Evolutionary conservation across 1,139 yeast genomes (phyloP).

Genomic region (Debaryomycetaceae sp.): DNA sequence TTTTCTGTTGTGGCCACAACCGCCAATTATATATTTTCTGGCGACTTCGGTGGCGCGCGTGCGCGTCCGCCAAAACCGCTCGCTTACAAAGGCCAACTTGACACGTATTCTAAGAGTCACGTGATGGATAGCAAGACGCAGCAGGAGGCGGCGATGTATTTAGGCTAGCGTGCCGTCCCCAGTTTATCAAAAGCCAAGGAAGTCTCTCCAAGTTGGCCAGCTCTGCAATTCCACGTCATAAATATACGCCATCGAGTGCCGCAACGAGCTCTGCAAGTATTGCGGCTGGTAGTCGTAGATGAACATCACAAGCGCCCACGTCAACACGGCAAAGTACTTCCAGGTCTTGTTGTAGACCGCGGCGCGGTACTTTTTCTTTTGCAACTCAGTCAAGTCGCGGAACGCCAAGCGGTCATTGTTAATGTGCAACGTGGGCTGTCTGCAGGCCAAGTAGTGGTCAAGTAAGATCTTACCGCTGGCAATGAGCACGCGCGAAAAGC

Average conservation of each 20-base stretch:
- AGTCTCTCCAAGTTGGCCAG: slow-evolving; percentile 42
- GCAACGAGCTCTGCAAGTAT: slow-evolving; percentile 61
- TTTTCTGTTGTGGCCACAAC: slow-evolving; percentile 1
- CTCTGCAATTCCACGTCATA: slow-evolving; percentile 51
- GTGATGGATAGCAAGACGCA: not conserved
- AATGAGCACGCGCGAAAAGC: slow-evolving; percentile 53
- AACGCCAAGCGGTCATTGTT: slow-evolving; percentile 20
- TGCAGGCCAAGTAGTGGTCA: slow-evolving; percentile 33
- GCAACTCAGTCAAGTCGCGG: slow-evolving; percentile 26
- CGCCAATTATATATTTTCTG: not conserved
- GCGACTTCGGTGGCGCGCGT: no score
- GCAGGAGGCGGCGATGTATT: slow-evolving; percentile 2
- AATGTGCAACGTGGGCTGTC: slow-evolving; percentile 30
- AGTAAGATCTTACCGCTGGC: slow-evolving; percentile 48
- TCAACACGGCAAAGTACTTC: slow-evolving; percentile 62
- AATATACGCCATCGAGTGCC: slow-evolving; percentile 69
- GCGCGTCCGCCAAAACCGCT: no score
- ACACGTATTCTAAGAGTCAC: no score
- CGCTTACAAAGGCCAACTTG: no score
- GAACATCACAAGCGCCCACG: slow-evolving; percentile 77
- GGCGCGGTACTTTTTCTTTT: slow-evolving; percentile 30
- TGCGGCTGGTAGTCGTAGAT: slow-evolving; percentile 63
- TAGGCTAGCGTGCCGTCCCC: not conserved
- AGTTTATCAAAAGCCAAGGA: slow-evolving; percentile 26
- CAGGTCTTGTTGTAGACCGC: slow-evolving; percentile 46